Percentiles rank a stretch among this genome's conserved stretches.
These are phyloP conservation scores for Apiospora pterosperma DNA, from an alignment of 2,329 filamentous ascomycete species.

Conservation along the genomic window DNA sequence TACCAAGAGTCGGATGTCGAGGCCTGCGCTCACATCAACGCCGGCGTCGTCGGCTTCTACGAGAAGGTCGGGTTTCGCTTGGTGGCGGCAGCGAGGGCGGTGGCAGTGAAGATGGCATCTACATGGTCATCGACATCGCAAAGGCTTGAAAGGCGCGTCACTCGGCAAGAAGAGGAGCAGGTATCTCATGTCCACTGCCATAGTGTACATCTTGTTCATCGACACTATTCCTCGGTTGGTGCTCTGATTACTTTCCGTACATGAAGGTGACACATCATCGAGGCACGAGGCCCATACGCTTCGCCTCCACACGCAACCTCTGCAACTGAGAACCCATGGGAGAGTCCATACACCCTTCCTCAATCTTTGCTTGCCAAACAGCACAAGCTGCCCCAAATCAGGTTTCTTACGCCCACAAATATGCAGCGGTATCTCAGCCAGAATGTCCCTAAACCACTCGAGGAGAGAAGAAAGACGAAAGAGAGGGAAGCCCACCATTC, in stretches of 20 bases:
- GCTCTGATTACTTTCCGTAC: background rate
- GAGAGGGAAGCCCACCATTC: background rate
- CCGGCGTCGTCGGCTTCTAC: conserved; percentile 45
- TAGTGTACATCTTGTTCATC: background rate
- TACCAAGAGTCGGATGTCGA: conserved; percentile 37
- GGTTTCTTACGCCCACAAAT: background rate
- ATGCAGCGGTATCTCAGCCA: background rate
- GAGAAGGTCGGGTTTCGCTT: conserved; percentile 43
- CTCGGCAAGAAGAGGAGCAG: background rate
- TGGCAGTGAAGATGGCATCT: conserved; percentile 31
- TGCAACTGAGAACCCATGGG: background rate
- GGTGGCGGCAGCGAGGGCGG: conserved; percentile 21
- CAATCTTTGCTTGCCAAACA: background rate
- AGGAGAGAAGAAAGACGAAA: background rate
- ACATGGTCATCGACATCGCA: conserved; percentile 39
- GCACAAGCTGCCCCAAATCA: background rate
- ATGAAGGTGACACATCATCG: background rate
- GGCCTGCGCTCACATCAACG: conserved; percentile 40
- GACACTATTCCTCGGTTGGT: background rate
- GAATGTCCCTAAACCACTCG: background rate
- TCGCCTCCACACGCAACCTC: background rate
- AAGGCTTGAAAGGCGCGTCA: background rate
- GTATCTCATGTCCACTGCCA: background rate
- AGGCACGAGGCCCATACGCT: background rate
- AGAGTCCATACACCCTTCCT: background rate